These are phyloP conservation scores for Leishmania turanica DNA, from an alignment of 208 protist genomes.

Conservation along the genomic window DNA sequence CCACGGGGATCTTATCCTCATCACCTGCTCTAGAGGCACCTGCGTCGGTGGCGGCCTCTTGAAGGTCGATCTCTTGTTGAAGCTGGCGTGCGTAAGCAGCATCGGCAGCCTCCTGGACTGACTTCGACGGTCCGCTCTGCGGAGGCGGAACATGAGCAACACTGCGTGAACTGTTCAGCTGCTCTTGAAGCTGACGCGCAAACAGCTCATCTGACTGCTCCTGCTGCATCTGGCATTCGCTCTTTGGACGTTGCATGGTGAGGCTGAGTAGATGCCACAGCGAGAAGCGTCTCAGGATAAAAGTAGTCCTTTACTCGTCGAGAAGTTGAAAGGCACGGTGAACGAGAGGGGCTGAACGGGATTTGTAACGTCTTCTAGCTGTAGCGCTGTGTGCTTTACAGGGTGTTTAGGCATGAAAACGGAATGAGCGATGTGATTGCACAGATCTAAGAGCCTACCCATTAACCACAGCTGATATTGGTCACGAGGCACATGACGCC, in stretches of 20 bases:
- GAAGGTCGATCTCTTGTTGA: slow-evolving; percentile 34
- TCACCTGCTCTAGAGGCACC: background rate
- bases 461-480: background rate
- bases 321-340: background rate
- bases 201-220: slow-evolving; percentile 63
- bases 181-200: slow-evolving; percentile 62
- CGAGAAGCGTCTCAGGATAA: background rate
- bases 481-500: background rate
- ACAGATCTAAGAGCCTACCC: background rate
- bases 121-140: background rate
- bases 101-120: slow-evolving; percentile 29
- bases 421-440: background rate
- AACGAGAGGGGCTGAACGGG: background rate
- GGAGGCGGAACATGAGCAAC: background rate
- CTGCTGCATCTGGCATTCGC: slow-evolving; percentile 38
- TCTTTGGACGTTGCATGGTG: slow-evolving; percentile 40
- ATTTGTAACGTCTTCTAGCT: background rate
- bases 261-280: background rate
- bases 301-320: background rate
- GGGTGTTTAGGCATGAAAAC: too few species aligned
- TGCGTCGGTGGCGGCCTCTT: slow-evolving; percentile 17
- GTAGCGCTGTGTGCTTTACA: background rate
- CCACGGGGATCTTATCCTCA: slow-evolving; percentile 9
- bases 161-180: slow-evolving; percentile 36
- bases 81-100: slow-evolving; percentile 34